Conservation (phyloP, 108 stramenopile species). For the Chaetoceros tenuissimus region DNA sequence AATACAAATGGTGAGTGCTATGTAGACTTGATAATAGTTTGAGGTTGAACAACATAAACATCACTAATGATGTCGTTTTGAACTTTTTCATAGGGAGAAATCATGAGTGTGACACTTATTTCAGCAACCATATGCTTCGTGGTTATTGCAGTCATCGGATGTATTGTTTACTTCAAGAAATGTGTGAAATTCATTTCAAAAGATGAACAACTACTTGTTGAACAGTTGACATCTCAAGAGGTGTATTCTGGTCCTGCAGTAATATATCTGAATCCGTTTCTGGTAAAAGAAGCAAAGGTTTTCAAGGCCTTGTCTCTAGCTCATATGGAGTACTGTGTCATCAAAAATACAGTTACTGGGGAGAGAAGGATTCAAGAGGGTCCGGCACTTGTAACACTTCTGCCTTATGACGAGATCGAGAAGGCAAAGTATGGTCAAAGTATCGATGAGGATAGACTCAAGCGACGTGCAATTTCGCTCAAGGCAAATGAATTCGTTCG, state of each 20-base stretch:
- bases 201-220: slow-evolving; percentile 11
- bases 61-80: too few species aligned
- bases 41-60: too few species aligned
- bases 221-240: slow-evolving; percentile 8
- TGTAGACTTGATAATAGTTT: too few species aligned
- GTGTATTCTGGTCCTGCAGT: slow-evolving; percentile 3
- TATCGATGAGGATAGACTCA: neutral
- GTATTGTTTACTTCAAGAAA: too few species aligned
- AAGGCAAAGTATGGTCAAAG: too few species aligned
- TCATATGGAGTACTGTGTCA: slow-evolving; percentile 9
- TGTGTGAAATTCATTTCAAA: slow-evolving; percentile 12
- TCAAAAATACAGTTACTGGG: slow-evolving; percentile 5
- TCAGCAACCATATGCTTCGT: too few species aligned
- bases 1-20: too few species aligned
- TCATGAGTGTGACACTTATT: too few species aligned
- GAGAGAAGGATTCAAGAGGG: slow-evolving; percentile 5
- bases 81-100: too few species aligned
- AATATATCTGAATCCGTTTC: neutral
- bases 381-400: neutral
- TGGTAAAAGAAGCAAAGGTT: neutral
- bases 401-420: slow-evolving; percentile 2
- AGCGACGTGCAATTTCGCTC: slow-evolving; percentile 7
- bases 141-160: too few species aligned
- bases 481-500: slow-evolving; percentile 12
- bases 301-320: slow-evolving; percentile 7